Percentiles rank a stretch among this genome's conserved stretches.
Evolutionary conservation across 163 green algal genomes (phyloP).

Genomic region (Scenedesmus sp.): DNA sequence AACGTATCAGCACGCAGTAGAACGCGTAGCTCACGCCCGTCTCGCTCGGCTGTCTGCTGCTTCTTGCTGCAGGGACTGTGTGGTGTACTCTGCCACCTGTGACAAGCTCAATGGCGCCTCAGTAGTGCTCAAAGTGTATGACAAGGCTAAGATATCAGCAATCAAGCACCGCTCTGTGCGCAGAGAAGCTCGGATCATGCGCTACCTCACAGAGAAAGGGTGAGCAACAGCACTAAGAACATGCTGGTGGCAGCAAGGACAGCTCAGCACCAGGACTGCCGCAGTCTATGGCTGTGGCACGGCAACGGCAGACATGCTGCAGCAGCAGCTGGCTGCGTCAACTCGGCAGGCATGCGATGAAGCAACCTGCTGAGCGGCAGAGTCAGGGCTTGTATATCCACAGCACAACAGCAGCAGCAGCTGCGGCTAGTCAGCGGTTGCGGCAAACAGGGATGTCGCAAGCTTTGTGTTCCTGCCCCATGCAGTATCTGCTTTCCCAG

Average conservation of each 20-base stretch:
- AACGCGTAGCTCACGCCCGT: not conserved
- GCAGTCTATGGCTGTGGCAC: not conserved
- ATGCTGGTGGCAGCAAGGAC: not conserved
- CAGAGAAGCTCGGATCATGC: slow-evolving; percentile 84
- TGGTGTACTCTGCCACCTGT: slow-evolving; percentile 74
- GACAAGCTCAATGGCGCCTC: slow-evolving; percentile 53
- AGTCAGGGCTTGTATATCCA: not conserved
- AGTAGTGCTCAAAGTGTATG: slow-evolving; percentile 83
- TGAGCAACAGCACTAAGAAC: slow-evolving; percentile 21
- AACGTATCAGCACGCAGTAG: not conserved
- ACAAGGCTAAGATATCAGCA: slow-evolving; percentile 66
- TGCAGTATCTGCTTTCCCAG: not conserved
- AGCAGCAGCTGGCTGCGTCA: not conserved
- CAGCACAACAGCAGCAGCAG: not conserved
- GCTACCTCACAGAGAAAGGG: slow-evolving; percentile 69
- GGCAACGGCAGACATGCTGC: not conserved
- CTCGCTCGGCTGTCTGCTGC: not conserved
- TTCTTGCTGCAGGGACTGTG: slow-evolving; percentile 69
- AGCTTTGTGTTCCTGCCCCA: not conserved
- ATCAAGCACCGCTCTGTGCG: slow-evolving; percentile 80
- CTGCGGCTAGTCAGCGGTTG: not conserved
- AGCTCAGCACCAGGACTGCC: not conserved
- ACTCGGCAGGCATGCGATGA: not conserved
- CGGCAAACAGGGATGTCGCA: not conserved
- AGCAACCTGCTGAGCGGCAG: not conserved